phyloP scores from a whole-genome alignment of 805 yeast genomes.

The Candida suzukii region DNA sequence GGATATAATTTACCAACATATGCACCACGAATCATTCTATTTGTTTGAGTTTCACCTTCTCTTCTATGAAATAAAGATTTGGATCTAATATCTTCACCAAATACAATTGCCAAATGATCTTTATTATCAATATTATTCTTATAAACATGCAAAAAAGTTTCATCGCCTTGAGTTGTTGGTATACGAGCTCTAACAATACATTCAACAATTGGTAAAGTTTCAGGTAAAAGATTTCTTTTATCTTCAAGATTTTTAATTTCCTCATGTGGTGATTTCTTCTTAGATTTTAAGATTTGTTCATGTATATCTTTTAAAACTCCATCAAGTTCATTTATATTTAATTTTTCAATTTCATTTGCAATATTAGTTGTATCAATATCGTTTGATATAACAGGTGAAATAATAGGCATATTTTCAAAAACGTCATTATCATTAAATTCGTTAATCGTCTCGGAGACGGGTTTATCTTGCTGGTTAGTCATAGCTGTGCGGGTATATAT shows the following conservation, averaged over 20 bases:
- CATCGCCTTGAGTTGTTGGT: slow-evolving; percentile 94
- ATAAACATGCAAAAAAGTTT: slow-evolving; percentile 85
- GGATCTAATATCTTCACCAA: slow-evolving; percentile 87
- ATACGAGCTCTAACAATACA: slow-evolving; percentile 94
- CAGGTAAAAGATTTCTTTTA: slow-evolving; percentile 39
- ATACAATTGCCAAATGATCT: slow-evolving; percentile 95
- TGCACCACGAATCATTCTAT: slow-evolving; percentile 98
- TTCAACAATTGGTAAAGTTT: slow-evolving; percentile 61
- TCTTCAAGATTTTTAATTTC: slow-evolving; percentile 6
- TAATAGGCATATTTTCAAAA: slow-evolving; percentile 29
- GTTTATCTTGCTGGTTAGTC: too few relatives aligned
- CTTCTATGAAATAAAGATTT: slow-evolving; percentile 57
- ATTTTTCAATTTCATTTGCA: neutral
- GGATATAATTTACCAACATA: slow-evolving; percentile 87
- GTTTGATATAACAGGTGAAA: slow-evolving; percentile 34
- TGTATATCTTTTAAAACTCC: neutral
- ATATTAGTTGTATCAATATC: neutral
- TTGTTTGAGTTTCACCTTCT: slow-evolving; percentile 75
- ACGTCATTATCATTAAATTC: slow-evolving; percentile 10
- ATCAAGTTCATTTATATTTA: neutral
- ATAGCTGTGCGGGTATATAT: too few relatives aligned
- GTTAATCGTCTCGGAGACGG: neutral
- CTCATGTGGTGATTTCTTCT: slow-evolving; percentile 2
- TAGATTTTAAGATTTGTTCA: neutral
- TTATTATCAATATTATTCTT: slow-evolving; percentile 80